phyloP scores from a whole-genome alignment of 2,329 filamentous ascomycete genomes.

The Penicillium oxalicum region DNA sequence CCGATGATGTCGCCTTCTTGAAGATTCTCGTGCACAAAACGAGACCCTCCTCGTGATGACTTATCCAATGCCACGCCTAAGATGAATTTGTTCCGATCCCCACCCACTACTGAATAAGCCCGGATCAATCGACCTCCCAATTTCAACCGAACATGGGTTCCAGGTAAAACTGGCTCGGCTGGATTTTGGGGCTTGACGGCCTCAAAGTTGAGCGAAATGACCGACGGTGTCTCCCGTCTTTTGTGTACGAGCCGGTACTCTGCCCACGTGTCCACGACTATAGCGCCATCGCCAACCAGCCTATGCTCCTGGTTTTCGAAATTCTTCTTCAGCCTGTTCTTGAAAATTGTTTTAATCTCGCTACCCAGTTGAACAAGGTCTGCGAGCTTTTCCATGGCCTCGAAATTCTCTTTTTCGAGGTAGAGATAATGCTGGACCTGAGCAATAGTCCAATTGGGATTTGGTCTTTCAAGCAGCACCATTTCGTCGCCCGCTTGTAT shows the following conservation, averaged over 20 bases:
- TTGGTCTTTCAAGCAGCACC: neutral
- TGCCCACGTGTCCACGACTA: slow-evolving; percentile 3
- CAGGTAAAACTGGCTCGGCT: neutral
- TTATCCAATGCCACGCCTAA: slow-evolving; percentile 4
- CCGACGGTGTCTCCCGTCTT: neutral
- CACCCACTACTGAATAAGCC: slow-evolving; percentile 6
- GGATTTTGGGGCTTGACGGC: neutral
- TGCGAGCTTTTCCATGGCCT: slow-evolving; percentile 1
- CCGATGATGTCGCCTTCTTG: neutral
- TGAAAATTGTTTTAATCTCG: slow-evolving; percentile 2
- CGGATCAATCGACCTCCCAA: slow-evolving; percentile 3
- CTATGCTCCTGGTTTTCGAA: slow-evolving; percentile 5
- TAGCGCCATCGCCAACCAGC: slow-evolving; percentile 1
- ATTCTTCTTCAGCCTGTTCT: slow-evolving; percentile 1
- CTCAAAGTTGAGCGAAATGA: neutral
- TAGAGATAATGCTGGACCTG: slow-evolving; percentile 7
- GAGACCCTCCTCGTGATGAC: slow-evolving; percentile 4
- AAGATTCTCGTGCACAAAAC: slow-evolving; percentile 4
- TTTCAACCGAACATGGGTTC: slow-evolving; percentile 4
- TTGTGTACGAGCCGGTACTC: slow-evolving; percentile 2
- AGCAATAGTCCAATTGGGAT: slow-evolving; percentile 3
- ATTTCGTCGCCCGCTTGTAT: slow-evolving; percentile 6
- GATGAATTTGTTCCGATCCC: slow-evolving; percentile 2
- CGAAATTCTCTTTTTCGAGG: slow-evolving; percentile 5
- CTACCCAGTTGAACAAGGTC: neutral